These are phyloP conservation scores for Asterella californica DNA, from an alignment of 225 moss, liverwort and hornwort genomes.

Conservation along the genomic window DNA sequence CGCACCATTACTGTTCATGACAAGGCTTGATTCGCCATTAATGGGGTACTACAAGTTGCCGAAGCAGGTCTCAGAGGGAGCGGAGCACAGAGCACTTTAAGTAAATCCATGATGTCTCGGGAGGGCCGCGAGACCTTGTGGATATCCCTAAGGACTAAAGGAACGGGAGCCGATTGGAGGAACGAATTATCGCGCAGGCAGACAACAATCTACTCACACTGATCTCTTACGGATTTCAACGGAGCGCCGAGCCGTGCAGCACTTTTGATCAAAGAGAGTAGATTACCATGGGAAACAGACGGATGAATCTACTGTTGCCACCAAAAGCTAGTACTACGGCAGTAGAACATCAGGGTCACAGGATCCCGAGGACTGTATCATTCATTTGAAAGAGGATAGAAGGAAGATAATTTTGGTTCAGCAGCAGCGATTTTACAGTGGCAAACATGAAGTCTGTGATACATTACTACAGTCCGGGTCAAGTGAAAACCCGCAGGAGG, in stretches of 20 bases:
- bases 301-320: background rate
- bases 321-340: background rate
- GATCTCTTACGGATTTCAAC: background rate
- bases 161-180: background rate
- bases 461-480: slow-evolving; percentile 17
- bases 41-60: background rate
- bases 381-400: slow-evolving; percentile 10
- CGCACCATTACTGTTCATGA: slow-evolving; percentile 5
- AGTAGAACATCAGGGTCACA: background rate
- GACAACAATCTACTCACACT: background rate
- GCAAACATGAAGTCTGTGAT: background rate
- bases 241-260: background rate
- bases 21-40: slow-evolving; percentile 1
- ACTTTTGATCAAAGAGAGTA: background rate
- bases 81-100: background rate
- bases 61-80: slow-evolving; percentile 1
- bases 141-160: background rate
- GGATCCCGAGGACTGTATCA: slow-evolving; percentile 3
- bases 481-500: slow-evolving; percentile 8
- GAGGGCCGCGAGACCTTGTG: background rate
- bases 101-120: background rate
- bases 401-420: slow-evolving; percentile 11
- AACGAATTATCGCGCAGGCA: background rate
- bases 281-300: background rate
- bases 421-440: background rate